phyloP scores from a whole-genome alignment of 257 asterid species.

The Lycium ferocissimum region DNA sequence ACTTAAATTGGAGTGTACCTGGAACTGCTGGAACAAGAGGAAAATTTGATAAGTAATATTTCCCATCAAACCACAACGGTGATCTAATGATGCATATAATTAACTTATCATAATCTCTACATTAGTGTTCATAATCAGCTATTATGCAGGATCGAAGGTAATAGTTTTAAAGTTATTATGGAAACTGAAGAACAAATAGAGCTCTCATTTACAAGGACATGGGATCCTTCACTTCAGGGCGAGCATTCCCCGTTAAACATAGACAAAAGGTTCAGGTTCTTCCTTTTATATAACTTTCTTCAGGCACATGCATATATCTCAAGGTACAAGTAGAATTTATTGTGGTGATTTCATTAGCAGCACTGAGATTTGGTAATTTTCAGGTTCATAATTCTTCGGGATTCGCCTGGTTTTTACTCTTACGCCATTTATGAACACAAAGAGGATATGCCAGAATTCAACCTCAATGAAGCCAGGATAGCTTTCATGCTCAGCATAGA shows the following conservation, averaged over 20 bases:
- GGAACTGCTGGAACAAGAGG: slow-evolving; percentile 58
- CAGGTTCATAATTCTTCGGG: slow-evolving; percentile 57
- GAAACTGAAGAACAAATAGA: slow-evolving; percentile 72
- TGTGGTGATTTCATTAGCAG: neutral
- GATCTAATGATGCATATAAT: neutral
- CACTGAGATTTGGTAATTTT: neutral
- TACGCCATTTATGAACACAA: slow-evolving; percentile 58
- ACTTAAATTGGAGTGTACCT: slow-evolving; percentile 53
- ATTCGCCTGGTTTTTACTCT: slow-evolving; percentile 60
- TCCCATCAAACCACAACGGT: neutral
- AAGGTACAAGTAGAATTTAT: neutral
- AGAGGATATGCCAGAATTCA: slow-evolving; percentile 58
- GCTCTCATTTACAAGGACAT: slow-evolving; percentile 75
- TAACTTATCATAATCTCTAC: neutral
- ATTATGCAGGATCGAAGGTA: slow-evolving; percentile 66
- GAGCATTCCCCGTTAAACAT: slow-evolving; percentile 70
- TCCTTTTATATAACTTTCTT: neutral
- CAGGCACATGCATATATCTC: neutral
- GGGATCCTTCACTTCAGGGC: slow-evolving; percentile 70
- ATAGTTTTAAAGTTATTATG: slow-evolving; percentile 55
- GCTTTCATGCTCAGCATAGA: slow-evolving; percentile 62
- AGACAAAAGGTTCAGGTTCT: slow-evolving; percentile 61
- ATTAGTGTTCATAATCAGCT: slow-evolving; percentile 3
- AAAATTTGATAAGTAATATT: slow-evolving; percentile 46
- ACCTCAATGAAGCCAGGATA: slow-evolving; percentile 56